Conservation (phyloP, 169 alveolate genomes). For the Babesia gibsoni region DNA sequence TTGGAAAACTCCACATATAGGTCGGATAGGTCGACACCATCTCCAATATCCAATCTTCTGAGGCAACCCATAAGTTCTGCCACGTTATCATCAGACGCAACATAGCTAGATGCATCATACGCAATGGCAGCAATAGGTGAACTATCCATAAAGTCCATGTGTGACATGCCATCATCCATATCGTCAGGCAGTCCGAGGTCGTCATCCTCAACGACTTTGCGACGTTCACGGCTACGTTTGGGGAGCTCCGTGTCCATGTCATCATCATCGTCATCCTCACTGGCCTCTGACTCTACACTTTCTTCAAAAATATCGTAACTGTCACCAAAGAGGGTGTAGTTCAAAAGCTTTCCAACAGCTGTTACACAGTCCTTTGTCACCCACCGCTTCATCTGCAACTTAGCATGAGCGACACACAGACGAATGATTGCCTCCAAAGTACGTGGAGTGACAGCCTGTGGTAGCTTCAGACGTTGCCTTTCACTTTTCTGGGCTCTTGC, state of each 20-base stretch:
- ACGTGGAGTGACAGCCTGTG: slow-evolving; percentile 78
- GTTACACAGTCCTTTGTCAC: slow-evolving; percentile 76
- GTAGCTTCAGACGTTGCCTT: slow-evolving; percentile 58
- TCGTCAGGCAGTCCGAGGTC: not conserved
- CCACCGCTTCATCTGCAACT: slow-evolving; percentile 76
- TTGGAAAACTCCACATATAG: slow-evolving; percentile 25
- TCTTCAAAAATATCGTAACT: slow-evolving; percentile 40
- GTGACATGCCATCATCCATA: slow-evolving; percentile 7
- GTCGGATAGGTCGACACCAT: slow-evolving; percentile 64
- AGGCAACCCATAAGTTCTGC: slow-evolving; percentile 36
- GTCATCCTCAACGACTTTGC: slow-evolving; percentile 15
- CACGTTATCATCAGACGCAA: slow-evolving; percentile 40
- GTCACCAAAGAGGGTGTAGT: slow-evolving; percentile 81
- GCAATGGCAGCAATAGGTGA: slow-evolving; percentile 6
- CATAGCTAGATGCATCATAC: not conserved
- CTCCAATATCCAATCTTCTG: slow-evolving; percentile 61
- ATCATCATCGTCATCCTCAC: slow-evolving; percentile 13
- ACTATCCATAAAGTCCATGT: not conserved
- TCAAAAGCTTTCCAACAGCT: slow-evolving; percentile 74
- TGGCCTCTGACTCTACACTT: slow-evolving; percentile 9
- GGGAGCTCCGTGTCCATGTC: slow-evolving; percentile 18
- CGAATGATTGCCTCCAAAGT: slow-evolving; percentile 88
- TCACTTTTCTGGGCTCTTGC: slow-evolving; percentile 62
- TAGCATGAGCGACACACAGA: slow-evolving; percentile 85
- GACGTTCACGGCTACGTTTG: slow-evolving; percentile 18